A percentile compares a stretch with the other conserved stretches of the same genome.
phyloP scores from a whole-genome alignment of 2,329 filamentous ascomycete species.

The Daldinia eschscholtzii region DNA sequence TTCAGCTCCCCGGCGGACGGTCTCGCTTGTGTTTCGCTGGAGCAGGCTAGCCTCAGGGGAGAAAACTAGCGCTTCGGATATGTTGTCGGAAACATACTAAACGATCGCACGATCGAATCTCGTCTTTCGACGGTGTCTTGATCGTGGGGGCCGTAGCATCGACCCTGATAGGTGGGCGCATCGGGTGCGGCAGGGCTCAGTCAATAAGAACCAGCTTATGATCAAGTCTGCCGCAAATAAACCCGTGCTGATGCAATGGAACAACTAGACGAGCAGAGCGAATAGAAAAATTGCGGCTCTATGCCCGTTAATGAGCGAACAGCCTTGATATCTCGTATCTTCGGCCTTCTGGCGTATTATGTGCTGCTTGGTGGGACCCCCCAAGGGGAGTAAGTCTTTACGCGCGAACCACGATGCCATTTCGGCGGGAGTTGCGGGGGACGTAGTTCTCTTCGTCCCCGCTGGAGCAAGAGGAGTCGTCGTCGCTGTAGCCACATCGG shows the following conservation, averaged over 20 bases:
- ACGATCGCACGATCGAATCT: conserved; percentile 47
- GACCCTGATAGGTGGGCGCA: conserved; percentile 60
- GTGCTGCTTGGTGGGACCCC: conserved; percentile 47
- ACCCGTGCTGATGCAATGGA: conserved; percentile 54
- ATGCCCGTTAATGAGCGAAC: conserved; percentile 54
- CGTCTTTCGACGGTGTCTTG: conserved; percentile 36
- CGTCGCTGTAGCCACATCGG: conserved; percentile 85
- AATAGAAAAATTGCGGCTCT: conserved; percentile 43
- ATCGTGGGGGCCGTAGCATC: conserved; percentile 66
- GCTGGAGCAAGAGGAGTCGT: conserved; percentile 77
- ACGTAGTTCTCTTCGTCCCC: conserved; percentile 71
- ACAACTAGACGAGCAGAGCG: conserved; percentile 52
- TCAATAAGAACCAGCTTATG: conserved; percentile 59
- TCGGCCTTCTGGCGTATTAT: conserved; percentile 47
- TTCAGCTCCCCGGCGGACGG: conserved; percentile 29
- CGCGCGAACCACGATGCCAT: conserved; percentile 71
- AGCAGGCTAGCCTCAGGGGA: conserved; percentile 39
- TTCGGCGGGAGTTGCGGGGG: conserved; percentile 68
- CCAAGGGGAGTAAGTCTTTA: conserved; percentile 49
- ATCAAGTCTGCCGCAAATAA: conserved; percentile 43
- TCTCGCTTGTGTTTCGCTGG: conserved; percentile 47
- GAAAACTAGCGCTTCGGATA: conserved; percentile 44
- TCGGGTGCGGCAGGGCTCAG: conserved; percentile 43
- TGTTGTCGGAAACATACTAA: conserved; percentile 50
- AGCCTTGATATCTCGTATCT: conserved; percentile 47